Evolutionary conservation across 306 rosid genomes (phyloP).

Genomic region (Vigna nakashimae): DNA sequence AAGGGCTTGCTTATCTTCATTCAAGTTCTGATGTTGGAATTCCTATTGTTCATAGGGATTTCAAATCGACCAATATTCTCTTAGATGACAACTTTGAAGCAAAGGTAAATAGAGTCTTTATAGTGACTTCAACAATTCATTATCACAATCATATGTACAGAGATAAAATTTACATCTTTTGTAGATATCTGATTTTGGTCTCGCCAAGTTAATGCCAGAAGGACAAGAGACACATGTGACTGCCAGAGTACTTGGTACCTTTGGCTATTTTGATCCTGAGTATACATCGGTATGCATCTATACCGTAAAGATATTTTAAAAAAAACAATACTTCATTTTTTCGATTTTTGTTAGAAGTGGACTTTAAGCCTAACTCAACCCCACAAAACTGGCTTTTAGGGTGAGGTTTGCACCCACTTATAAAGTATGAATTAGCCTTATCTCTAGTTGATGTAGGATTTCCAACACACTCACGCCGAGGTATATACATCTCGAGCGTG

Average conservation of each 20-base stretch:
- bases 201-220: conserved; percentile 96
- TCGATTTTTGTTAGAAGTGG: neutral
- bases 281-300: conserved; percentile 79
- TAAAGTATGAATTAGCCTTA: too few relatives aligned
- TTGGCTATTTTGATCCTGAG: conserved; percentile 95
- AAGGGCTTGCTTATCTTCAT: conserved; percentile 90
- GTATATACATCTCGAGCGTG: too few relatives aligned
- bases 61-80: conserved; percentile 91
- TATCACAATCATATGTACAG: neutral
- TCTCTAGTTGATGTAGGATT: too few relatives aligned
- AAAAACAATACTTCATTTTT: neutral
- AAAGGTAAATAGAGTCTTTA: conserved; percentile 55
- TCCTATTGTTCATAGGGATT: conserved; percentile 93
- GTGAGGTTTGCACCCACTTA: too few relatives aligned
- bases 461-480: too few relatives aligned
- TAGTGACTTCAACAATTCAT: conserved; percentile 12
- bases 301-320: neutral
- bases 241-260: conserved; percentile 90
- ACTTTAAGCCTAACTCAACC: too few relatives aligned
- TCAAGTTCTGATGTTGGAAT: conserved; percentile 75
- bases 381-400: too few relatives aligned
- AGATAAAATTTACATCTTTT: conserved; percentile 10
- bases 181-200: conserved; percentile 96
- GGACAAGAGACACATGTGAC: conserved; percentile 83
- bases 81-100: conserved; percentile 77